Base-by-base conservation (phyloP, 2,329 filamentous ascomycete species). In the Hypocrella siamensis region DNA sequence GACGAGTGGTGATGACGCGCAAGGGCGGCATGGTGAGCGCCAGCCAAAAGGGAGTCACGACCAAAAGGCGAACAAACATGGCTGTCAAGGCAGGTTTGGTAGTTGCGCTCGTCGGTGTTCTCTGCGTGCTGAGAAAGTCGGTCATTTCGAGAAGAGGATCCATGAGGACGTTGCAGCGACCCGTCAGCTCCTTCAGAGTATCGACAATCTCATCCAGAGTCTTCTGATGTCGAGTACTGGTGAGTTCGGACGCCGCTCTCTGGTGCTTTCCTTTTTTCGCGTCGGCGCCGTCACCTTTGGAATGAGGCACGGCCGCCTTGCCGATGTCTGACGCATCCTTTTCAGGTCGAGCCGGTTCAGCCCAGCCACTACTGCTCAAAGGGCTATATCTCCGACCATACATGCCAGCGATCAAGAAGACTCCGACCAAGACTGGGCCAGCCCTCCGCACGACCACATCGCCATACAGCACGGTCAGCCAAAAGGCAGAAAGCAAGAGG, bases 201-300 rank as follows among this genome's bases (percentile, higher is more conserved):
- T 96, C 86, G 35, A 98, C 81, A 38, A 98, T 98, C 58, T 98
- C 90, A 51, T 98, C 90, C 32, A 98, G 58, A 31, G 85, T 94
- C 61, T 94, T 94, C 47, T 93, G 83, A 45, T 90, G 82, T 37
- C 79, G 76, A 26, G 76, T 78, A 38, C 68, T 75, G 6, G 67
- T 71, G 12, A 57, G 49, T 44, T 84, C 81, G 7, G 64, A 67
- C 22, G 54, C 49, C 15, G 56, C 57, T n/a, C 60, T 51, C 33
- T 55, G 52, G 39, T 68, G 66, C 15, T 52, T 52, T 12, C 41
- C 25, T 26, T 44, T 48, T 19, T 51, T 48, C 30, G 40, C 30
- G 31, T 46, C 46, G 15, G 38, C 31, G 5, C 34, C 40, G 22
- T 49, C 50, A n/a, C 38, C 41, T 11, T 46, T 45, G 19, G 38